Evolutionary conservation across 352 stramenopile species (phyloP).

Genomic region (Hyaloperonospora arabidopsidis): DNA sequence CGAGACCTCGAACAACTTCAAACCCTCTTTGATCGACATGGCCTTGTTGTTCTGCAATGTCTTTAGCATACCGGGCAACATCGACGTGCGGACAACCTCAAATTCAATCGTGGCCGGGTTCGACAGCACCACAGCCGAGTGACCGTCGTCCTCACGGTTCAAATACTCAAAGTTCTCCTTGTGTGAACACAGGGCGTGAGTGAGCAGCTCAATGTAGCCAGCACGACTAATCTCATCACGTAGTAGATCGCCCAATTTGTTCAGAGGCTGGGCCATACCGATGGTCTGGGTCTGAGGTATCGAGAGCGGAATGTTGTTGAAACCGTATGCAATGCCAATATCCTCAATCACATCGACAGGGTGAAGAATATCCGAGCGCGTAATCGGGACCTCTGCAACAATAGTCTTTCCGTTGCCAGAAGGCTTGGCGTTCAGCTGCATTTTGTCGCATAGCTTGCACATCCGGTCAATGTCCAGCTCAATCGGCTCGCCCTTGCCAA

Average conservation of each 20-base stretch:
- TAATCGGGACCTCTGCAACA: constrained; percentile 93
- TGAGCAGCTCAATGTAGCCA: constrained; percentile 97
- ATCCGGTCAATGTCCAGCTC: constrained; percentile 86
- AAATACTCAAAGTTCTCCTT: constrained; percentile 97
- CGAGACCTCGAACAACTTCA: constrained; percentile 99
- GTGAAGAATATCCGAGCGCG: constrained; percentile 97
- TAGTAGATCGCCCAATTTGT: constrained; percentile 96
- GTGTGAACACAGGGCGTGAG: constrained; percentile 94
- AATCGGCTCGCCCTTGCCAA: constrained; percentile 62
- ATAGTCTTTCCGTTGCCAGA: constrained; percentile 65
- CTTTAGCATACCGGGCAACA: constrained; percentile 97
- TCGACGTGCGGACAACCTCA: constrained; percentile 96
- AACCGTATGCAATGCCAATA: constrained; percentile 99
- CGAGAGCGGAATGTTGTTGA: constrained; percentile 98
- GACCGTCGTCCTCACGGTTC: constrained; percentile 71
- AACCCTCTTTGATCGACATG: constrained; percentile 92
- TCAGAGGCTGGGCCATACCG: constrained; percentile 93
- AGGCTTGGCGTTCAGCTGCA: constrained; percentile 91
- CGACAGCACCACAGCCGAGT: constrained; percentile 90
- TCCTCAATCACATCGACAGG: constrained; percentile 99
- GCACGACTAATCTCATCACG: constrained; percentile 96
- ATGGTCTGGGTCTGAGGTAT: constrained; percentile 94
- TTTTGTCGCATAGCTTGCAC: constrained; percentile 94
- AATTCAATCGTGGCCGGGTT: constrained; percentile 99
- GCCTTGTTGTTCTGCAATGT: constrained; percentile 98